Conservation (phyloP, 192 early-diverging fungal genomes). For the Coemansia sp. region DNA sequence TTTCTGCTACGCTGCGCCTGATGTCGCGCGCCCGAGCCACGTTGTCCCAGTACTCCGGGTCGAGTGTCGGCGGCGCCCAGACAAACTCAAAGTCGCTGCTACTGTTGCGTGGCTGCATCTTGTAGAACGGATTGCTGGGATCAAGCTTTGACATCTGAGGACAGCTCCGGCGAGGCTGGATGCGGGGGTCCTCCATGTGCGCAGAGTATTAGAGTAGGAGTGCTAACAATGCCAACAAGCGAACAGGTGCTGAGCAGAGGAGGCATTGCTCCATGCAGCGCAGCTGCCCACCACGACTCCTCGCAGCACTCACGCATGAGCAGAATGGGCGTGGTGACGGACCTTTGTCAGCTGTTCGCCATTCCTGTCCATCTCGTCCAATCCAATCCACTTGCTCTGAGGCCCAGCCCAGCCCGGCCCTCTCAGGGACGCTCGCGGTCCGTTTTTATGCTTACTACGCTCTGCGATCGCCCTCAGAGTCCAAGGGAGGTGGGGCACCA, state of each 20-base stretch:
- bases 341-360: neutral
- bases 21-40: conserved; percentile 42
- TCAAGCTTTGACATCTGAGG: neutral
- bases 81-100: conserved; percentile 15
- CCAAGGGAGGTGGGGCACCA: too few relatives aligned
- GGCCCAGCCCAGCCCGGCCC: too few relatives aligned
- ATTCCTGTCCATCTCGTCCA: neutral
- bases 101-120: conserved; percentile 7
- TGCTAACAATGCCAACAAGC: neutral
- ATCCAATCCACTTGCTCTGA: neutral
- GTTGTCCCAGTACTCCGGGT: conserved; percentile 47
- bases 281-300: neutral
- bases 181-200: neutral
- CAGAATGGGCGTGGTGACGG: neutral
- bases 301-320: neutral
- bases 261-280: neutral
- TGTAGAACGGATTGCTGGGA: conserved; percentile 11
- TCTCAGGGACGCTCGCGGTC: neutral
- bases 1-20: conserved; percentile 13
- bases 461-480: too few relatives aligned
- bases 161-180: neutral
- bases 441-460: too few relatives aligned
- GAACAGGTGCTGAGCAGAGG: neutral
- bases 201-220: neutral
- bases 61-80: conserved; percentile 43